These are phyloP conservation scores for Citrus reticulata DNA, from an alignment of 345 rosid genomes.

Conservation along the genomic window DNA sequence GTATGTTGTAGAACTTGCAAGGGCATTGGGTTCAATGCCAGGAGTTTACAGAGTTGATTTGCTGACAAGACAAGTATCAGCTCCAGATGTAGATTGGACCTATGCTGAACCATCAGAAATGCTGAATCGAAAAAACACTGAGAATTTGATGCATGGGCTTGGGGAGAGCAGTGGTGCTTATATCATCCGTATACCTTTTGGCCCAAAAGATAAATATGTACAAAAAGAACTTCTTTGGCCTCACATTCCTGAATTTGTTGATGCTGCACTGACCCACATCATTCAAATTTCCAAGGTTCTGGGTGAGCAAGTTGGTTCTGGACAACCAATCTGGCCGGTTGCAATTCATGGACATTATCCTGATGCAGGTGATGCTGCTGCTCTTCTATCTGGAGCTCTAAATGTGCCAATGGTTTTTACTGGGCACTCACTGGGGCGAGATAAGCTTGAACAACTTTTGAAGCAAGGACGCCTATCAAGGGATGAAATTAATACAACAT, in stretches of 20 bases:
- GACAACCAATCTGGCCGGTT: conserved; percentile 70
- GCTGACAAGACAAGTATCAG: conserved; percentile 68
- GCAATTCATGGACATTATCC: conserved; percentile 86
- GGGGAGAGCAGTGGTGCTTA: conserved; percentile 86
- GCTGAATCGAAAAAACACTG: conserved; percentile 40
- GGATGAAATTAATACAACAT: conserved; percentile 59
- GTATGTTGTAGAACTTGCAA: conserved; percentile 86
- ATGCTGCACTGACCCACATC: conserved; percentile 67
- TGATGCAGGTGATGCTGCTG: conserved; percentile 78
- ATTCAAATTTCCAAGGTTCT: conserved; percentile 68
- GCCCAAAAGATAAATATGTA: conserved; percentile 66
- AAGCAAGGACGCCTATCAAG: conserved; percentile 66
- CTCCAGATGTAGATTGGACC: conserved; percentile 70
- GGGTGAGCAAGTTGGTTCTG: conserved; percentile 57
- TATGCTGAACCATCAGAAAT: conserved; percentile 76
- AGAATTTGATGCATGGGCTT: conserved; percentile 36
- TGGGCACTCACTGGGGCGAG: conserved; percentile 82
- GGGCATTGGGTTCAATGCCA: conserved; percentile 75
- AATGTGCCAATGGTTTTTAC: conserved; percentile 87
- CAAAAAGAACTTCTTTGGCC: conserved; percentile 82
- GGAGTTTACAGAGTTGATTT: conserved; percentile 83
- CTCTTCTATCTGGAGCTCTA: conserved; percentile 76
- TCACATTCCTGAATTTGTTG: conserved; percentile 75
- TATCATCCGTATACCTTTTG: conserved; percentile 76
- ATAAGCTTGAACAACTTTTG: conserved; percentile 70